Evolutionary conservation across 371 early-diverging fungal species (phyloP), one percentile per base, ranked within the genome.

Genomic region (Gilbertella persicaria): DNA sequence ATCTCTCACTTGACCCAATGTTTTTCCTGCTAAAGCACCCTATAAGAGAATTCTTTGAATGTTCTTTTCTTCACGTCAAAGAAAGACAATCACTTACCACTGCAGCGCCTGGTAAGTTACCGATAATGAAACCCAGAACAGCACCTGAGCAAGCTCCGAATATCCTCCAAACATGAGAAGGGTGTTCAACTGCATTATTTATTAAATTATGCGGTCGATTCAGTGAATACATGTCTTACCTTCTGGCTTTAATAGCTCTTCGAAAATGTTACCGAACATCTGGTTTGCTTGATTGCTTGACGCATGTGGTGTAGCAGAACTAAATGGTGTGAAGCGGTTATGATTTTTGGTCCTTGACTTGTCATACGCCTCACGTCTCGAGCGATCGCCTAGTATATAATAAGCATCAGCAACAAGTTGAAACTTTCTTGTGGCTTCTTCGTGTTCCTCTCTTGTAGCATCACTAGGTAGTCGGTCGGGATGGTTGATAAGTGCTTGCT

Each of bases 351-450:
- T 20, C 20, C 92, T 89, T 0, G 90, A 85, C 28, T 62, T 64
- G 64, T 97, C 98, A 67, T 97, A 97, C 7, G 77, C 56, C 16
- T 69, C 60, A 50, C 94, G 79, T 45, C 88, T 75, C 36, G 73
- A 70, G 0, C 79, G 62, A 62, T 95, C 91, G 13, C 81, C 78
- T 25, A 98, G 76, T 3, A 94, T 79, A 17, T 83, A 66, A 75
- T 96, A 97, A 7, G 90, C 93, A 39, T 80, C 76, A 2, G 87
- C 85, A 8, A 97, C 55, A 8, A 79, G 62, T 63, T 94, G 93
- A 69, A 95, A 95, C 48, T 80, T 72, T 43, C 79, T 78, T 6
- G 87, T 86, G 69, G 86, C 88, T 67, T 87, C 83, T 58, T 83
- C 81, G 33, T 82, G 73, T 37, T 85, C 89, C 16, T 65, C 47